A percentile compares a stretch with the other conserved stretches of the same genome.
Evolutionary conservation across 2,329 filamentous ascomycete species (phyloP).

Genomic region (Fusarium setosum): DNA sequence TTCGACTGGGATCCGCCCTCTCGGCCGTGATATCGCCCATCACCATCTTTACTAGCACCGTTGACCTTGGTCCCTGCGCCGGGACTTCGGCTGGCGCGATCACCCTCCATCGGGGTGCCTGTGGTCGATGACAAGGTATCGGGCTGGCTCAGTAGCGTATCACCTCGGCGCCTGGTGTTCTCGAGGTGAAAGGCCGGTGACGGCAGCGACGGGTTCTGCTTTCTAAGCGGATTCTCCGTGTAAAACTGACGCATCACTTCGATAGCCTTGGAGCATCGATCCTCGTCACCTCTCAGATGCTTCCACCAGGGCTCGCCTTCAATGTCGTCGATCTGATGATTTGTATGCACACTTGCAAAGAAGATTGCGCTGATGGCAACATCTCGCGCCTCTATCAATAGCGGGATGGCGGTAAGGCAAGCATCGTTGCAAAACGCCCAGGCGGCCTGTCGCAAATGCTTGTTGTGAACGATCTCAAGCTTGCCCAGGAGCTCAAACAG

Average conservation of each 20-base stretch:
- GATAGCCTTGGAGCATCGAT: slow-evolving; percentile 78
- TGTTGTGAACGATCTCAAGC: slow-evolving; percentile 81
- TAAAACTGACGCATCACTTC: slow-evolving; percentile 80
- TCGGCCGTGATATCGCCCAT: slow-evolving; percentile 43
- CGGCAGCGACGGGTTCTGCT: slow-evolving; percentile 63
- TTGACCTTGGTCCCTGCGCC: slow-evolving; percentile 56
- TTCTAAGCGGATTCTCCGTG: slow-evolving; percentile 70
- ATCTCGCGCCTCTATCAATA: slow-evolving; percentile 81
- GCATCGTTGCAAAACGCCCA: slow-evolving; percentile 97
- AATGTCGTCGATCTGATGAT: slow-evolving; percentile 80
- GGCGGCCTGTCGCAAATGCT: slow-evolving; percentile 82
- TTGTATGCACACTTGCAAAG: slow-evolving; percentile 82
- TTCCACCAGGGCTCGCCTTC: slow-evolving; percentile 90
- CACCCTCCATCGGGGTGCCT: slow-evolving; percentile 60
- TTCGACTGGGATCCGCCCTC: slow-evolving; percentile 49
- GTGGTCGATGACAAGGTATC: slow-evolving; percentile 60
- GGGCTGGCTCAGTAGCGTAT: slow-evolving; percentile 54
- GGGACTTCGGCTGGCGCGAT: slow-evolving; percentile 63
- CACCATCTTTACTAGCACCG: slow-evolving; percentile 50
- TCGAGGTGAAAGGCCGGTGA: slow-evolving; percentile 68
- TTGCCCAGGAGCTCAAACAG: slow-evolving; percentile 84
- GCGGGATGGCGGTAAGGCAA: slow-evolving; percentile 83
- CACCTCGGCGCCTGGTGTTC: slow-evolving; percentile 63
- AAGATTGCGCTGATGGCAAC: slow-evolving; percentile 90
- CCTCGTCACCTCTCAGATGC: slow-evolving; percentile 76